A percentile compares a stretch with the other conserved stretches of the same genome.
These are phyloP conservation scores for Entonaema liquescens DNA, from an alignment of 495 filamentous ascomycete species.

Conservation along the genomic window DNA sequence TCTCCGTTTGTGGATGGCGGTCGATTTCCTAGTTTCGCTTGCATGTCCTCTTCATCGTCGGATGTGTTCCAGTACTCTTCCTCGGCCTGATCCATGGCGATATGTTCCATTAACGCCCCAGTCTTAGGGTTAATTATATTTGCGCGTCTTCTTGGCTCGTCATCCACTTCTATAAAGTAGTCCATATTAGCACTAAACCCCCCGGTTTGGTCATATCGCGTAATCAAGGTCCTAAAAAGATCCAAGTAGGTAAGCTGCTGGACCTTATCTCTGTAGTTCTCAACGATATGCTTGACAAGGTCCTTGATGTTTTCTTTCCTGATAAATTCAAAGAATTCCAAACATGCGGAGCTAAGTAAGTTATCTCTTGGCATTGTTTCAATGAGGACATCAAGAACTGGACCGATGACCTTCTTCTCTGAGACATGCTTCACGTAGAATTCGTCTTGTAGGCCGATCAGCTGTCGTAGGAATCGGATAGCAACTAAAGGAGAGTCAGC, in stretches of 20 bases:
- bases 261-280: slow-evolving; percentile 86
- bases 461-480: slow-evolving; percentile 92
- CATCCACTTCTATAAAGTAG: slow-evolving; percentile 57
- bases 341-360: slow-evolving; percentile 91
- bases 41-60: slow-evolving; percentile 80
- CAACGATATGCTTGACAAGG: slow-evolving; percentile 83
- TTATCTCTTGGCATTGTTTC: slow-evolving; percentile 97
- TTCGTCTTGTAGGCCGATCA: slow-evolving; percentile 87
- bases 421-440: slow-evolving; percentile 90
- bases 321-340: slow-evolving; percentile 94
- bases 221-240: slow-evolving; percentile 79
- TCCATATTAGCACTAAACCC: slow-evolving; percentile 71
- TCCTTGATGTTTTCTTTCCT: slow-evolving; percentile 84
- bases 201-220: slow-evolving; percentile 81
- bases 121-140: slow-evolving; percentile 75
- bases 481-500: slow-evolving; percentile 65
- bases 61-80: slow-evolving; percentile 96
- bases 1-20: slow-evolving; percentile 52
- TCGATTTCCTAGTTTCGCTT: slow-evolving; percentile 44
- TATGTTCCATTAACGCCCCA: slow-evolving; percentile 72
- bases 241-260: slow-evolving; percentile 83
- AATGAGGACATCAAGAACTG: slow-evolving; percentile 86
- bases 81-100: slow-evolving; percentile 77
- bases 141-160: slow-evolving; percentile 62
- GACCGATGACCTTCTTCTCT: slow-evolving; percentile 82